Conservation (phyloP, 2,329 filamentous ascomycete genomes). For the Verticillium nubilum region DNA sequence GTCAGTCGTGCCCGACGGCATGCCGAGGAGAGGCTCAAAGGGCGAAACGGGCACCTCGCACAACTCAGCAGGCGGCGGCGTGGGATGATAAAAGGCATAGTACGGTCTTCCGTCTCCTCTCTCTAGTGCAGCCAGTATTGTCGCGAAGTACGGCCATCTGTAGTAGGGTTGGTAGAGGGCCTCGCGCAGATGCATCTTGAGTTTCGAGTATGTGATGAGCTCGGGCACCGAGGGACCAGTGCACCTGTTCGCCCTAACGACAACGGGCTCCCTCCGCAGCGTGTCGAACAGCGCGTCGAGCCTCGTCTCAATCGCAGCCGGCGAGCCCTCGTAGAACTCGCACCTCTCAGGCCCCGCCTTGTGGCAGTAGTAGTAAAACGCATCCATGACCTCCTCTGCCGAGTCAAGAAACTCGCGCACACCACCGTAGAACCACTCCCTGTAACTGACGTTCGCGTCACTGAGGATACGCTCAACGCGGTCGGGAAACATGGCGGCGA, state of each 20-base stretch:
- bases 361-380: conserved; percentile 49
- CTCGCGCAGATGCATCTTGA: conserved; percentile 36
- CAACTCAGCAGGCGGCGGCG: not conserved
- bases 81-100: conserved; percentile 19
- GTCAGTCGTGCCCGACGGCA: conserved; percentile 30
- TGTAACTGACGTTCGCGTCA: conserved; percentile 49
- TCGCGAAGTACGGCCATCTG: conserved; percentile 36
- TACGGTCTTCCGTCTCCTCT: conserved; percentile 37
- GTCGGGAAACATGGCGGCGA: conserved; percentile 47
- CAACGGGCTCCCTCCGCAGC: conserved; percentile 36
- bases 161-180: conserved; percentile 39
- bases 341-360: conserved; percentile 43
- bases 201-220: conserved; percentile 43
- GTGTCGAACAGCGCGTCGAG: conserved; percentile 32
- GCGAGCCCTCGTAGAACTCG: conserved; percentile 31
- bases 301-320: conserved; percentile 30
- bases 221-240: conserved; percentile 35
- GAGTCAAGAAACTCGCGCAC: conserved; percentile 45
- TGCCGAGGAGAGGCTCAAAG: conserved; percentile 19
- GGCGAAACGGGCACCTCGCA: conserved; percentile 18
- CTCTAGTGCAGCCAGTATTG: conserved; percentile 35
- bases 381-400: conserved; percentile 46
- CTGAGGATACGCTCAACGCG: conserved; percentile 43
- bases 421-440: conserved; percentile 43
- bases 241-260: conserved; percentile 22